A percentile compares a stretch with the other conserved stretches of the same genome.
Conservation (phyloP, 2,329 filamentous ascomycete genomes). For the Emmonsiellopsis sp. region DNA sequence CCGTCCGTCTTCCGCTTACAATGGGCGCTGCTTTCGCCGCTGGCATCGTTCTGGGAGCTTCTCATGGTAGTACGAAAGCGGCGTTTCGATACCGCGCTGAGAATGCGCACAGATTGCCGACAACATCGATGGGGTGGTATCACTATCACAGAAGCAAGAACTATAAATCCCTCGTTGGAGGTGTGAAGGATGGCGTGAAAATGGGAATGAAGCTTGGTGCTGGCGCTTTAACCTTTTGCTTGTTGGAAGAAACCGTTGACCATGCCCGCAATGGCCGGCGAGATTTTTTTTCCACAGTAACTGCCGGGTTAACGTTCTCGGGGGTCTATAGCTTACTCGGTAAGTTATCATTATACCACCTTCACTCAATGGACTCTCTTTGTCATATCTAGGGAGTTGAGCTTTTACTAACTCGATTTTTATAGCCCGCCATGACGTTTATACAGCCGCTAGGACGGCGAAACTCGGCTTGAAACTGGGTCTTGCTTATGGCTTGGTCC, state of each 20-base stretch:
- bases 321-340: conserved; percentile 81
- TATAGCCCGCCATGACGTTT: conserved; percentile 68
- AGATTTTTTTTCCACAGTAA: conserved; percentile 71
- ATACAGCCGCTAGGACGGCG: conserved; percentile 67
- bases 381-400: neutral
- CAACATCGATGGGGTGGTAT: conserved; percentile 79
- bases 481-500: conserved; percentile 66
- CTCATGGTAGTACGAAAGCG: conserved; percentile 62
- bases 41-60: conserved; percentile 62
- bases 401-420: conserved; percentile 8
- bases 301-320: conserved; percentile 74
- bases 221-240: conserved; percentile 68
- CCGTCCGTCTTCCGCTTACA: conserved; percentile 57
- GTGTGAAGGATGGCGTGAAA: conserved; percentile 64
- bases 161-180: conserved; percentile 72
- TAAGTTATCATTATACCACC: conserved; percentile 35
- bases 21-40: conserved; percentile 53
- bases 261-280: conserved; percentile 46
- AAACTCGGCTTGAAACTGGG: conserved; percentile 72
- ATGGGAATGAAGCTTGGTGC: conserved; percentile 62
- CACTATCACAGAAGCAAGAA: conserved; percentile 99
- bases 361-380: neutral
- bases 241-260: conserved; percentile 79
- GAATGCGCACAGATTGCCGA: conserved; percentile 87
- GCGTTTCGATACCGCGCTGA: conserved; percentile 85